These are phyloP conservation scores for Didymella arachidicola DNA, from an alignment of 2,329 filamentous ascomycete genomes.

Conservation along the genomic window DNA sequence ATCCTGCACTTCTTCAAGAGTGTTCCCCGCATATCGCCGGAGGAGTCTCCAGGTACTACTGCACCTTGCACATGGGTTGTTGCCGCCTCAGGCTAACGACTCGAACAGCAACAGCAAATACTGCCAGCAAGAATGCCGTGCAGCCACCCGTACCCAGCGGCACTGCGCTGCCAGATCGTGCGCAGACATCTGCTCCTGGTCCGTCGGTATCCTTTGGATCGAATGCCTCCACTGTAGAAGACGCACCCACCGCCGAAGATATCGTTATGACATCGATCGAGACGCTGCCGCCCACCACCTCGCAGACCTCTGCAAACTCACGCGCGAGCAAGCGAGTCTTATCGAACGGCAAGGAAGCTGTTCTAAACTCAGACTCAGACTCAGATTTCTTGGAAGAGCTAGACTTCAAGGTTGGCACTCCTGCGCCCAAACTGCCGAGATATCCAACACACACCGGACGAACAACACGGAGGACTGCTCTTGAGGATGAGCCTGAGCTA, in stretches of 20 bases:
- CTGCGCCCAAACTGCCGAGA: conserved; percentile 20
- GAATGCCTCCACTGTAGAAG: conserved; percentile 8
- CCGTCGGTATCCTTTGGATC: neutral
- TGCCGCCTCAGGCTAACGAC: conserved; percentile 12
- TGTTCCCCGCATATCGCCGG: conserved; percentile 7
- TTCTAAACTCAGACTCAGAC: conserved; percentile 77
- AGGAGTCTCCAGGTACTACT: conserved; percentile 8
- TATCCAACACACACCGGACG: conserved; percentile 18
- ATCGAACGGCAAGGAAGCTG: conserved; percentile 58
- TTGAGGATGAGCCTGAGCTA: conserved; percentile 28
- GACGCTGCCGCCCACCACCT: conserved; percentile 16
- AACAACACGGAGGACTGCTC: conserved; percentile 19
- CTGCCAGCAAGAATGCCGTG: conserved; percentile 1
- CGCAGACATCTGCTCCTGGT: neutral
- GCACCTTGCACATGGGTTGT: conserved; percentile 6
- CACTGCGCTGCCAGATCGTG: neutral
- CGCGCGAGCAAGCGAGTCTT: conserved; percentile 59
- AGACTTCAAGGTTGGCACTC: conserved; percentile 45
- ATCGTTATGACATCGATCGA: conserved; percentile 6
- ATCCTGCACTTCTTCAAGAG: conserved; percentile 21
- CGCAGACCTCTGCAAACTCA: conserved; percentile 41
- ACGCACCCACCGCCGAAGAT: conserved; percentile 18
- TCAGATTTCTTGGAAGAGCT: conserved; percentile 63
- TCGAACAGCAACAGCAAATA: conserved; percentile 8
- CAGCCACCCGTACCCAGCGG: neutral